Percentiles rank a stretch among this genome's conserved stretches.
Conservation (phyloP, 257 asterid genomes). For the Echium plantagineum region DNA sequence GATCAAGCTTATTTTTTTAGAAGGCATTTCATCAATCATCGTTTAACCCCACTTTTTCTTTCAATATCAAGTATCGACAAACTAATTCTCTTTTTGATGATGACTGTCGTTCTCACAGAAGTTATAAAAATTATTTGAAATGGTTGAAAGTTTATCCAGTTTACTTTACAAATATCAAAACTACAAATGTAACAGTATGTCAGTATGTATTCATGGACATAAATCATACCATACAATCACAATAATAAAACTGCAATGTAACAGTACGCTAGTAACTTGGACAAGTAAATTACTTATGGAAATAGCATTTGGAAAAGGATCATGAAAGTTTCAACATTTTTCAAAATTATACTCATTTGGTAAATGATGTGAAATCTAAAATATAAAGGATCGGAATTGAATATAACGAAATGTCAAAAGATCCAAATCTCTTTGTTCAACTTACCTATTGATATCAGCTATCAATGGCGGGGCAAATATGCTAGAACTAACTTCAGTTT, state of each 20-base stretch:
- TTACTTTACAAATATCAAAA: too few species aligned
- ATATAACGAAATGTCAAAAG: neutral
- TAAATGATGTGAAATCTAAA: neutral
- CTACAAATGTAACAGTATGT: neutral
- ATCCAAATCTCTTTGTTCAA: neutral
- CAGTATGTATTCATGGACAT: neutral
- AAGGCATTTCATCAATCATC: neutral
- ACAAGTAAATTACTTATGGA: too few species aligned
- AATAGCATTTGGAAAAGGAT: neutral
- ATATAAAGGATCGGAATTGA: neutral
- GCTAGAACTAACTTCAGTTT: slow-evolving; percentile 97
- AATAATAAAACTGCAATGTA: too few species aligned
- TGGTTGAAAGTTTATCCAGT: too few species aligned
- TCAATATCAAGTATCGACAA: neutral
- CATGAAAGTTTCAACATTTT: too few species aligned
- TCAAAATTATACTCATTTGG: neutral
- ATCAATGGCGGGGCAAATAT: slow-evolving; percentile 83
- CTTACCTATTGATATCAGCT: slow-evolving; percentile 94
- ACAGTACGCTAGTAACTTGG: neutral
- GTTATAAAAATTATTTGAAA: neutral
- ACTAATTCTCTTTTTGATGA: neutral
- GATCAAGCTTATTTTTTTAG: neutral
- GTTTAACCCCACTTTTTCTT: neutral
- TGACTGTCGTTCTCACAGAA: neutral
- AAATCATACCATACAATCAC: neutral